phyloP scores from a whole-genome alignment of 805 yeast genomes.

The Cyberlindnera japonica region DNA sequence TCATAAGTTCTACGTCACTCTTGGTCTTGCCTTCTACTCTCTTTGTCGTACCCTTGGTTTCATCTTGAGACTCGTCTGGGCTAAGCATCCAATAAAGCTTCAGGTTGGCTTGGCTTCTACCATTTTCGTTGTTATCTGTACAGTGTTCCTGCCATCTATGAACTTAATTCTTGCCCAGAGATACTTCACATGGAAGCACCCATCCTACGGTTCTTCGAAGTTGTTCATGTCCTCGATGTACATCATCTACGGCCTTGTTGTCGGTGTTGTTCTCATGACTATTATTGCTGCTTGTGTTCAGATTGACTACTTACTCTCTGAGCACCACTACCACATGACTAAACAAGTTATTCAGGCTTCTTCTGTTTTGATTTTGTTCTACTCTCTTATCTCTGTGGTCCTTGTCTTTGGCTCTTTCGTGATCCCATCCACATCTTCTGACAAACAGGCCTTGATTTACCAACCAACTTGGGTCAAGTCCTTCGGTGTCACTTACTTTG shows the following conservation, averaged over 20 bases:
- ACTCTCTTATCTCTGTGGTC: conserved; percentile 51
- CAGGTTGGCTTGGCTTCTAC: conserved; percentile 52
- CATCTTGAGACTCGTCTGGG: conserved; percentile 57
- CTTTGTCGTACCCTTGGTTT: conserved; percentile 55
- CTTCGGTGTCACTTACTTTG: conserved; percentile 57
- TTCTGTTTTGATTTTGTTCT: conserved; percentile 43
- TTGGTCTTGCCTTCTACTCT: conserved; percentile 54
- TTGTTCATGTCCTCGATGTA: conserved; percentile 49
- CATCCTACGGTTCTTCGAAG: conserved; percentile 55
- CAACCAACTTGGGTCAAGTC: conserved; percentile 78
- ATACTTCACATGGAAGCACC: conserved; percentile 75
- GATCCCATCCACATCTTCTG: conserved; percentile 51
- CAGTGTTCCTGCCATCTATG: conserved; percentile 52
- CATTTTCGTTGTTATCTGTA: conserved; percentile 56
- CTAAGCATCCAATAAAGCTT: conserved; percentile 41
- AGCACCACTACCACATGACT: conserved; percentile 44
- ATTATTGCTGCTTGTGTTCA: conserved; percentile 62
- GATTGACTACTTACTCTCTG: conserved; percentile 49
- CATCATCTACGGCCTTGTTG: conserved; percentile 48
- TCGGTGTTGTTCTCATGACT: conserved; percentile 59
- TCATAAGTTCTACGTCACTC: conserved; percentile 53
- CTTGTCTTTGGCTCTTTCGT: conserved; percentile 51
- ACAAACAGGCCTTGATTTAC: conserved; percentile 50
- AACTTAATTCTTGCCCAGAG: conserved; percentile 69
- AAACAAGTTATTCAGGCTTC: conserved; percentile 53